These are phyloP conservation scores for Pythium folliculosum DNA, from an alignment of 352 stramenopile species.

Conservation along the genomic window DNA sequence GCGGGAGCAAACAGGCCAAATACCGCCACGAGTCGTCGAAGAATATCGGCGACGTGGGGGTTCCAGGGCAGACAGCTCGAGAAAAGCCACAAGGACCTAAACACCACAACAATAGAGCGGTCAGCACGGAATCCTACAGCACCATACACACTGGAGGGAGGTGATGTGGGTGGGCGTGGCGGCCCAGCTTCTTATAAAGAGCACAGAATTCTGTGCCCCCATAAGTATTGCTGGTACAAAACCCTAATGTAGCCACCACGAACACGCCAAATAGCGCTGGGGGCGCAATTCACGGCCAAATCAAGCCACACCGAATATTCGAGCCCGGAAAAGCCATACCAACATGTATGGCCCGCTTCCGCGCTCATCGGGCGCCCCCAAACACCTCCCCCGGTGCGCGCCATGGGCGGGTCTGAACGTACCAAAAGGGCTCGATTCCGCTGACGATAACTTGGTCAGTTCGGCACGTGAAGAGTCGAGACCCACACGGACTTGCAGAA, in stretches of 20 bases:
- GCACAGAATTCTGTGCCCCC: conserved; percentile 9
- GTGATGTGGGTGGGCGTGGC: background rate
- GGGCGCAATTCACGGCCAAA: conserved; percentile 21
- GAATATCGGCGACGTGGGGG: conserved; percentile 6
- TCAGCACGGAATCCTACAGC: background rate
- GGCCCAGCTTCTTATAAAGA: background rate
- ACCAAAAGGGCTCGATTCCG: conserved; percentile 23
- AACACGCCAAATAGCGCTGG: conserved; percentile 18
- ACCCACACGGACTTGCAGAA: conserved; percentile 27
- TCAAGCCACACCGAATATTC: conserved; percentile 24
- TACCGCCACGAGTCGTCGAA: background rate
- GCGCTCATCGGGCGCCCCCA: conserved; percentile 6
- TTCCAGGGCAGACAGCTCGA: background rate
- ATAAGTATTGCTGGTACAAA: conserved; percentile 13
- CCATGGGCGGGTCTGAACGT: conserved; percentile 15
- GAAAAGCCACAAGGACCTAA: background rate
- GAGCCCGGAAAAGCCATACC: conserved; percentile 12
- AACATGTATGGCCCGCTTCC: conserved; percentile 5
- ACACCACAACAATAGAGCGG: background rate
- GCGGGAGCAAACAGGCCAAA: background rate
- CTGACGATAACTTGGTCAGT: conserved; percentile 18
- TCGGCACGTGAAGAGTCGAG: conserved; percentile 16
- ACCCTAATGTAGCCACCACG: conserved; percentile 21
- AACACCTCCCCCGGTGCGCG: conserved; percentile 16
- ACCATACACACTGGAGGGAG: background rate